phyloP scores from a whole-genome alignment of 2,329 filamentous ascomycete genomes.

The Neonectria neomacrospora region DNA sequence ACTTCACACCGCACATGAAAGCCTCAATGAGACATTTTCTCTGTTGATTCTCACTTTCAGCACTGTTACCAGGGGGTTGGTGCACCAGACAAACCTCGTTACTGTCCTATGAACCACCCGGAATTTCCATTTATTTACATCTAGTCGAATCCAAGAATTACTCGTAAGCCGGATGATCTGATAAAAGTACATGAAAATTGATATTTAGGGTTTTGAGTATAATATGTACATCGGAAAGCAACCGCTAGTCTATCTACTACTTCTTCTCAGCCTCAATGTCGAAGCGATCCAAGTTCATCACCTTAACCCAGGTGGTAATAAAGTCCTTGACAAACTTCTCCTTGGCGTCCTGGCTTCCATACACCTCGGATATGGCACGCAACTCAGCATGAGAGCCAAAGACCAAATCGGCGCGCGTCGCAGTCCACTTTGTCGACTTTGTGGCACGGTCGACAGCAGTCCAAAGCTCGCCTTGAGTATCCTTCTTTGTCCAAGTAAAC shows the following conservation, averaged over 20 bases:
- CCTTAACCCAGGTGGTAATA: conserved; percentile 76
- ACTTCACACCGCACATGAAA: too few species aligned
- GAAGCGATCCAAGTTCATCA: conserved; percentile 78
- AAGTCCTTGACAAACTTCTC: conserved; percentile 79
- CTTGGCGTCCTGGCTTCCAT: conserved; percentile 67
- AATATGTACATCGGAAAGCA: background rate
- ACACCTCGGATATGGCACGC: conserved; percentile 76
- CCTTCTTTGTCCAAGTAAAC: conserved; percentile 67
- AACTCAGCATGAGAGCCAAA: conserved; percentile 81
- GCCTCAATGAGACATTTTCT: too few species aligned
- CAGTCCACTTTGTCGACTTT: conserved; percentile 74
- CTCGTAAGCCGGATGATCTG: background rate
- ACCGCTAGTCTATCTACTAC: background rate
- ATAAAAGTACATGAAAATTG: too few species aligned
- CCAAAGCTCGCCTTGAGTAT: conserved; percentile 65
- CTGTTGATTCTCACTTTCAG: background rate
- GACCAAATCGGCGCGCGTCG: conserved; percentile 74
- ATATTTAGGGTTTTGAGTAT: too few species aligned
- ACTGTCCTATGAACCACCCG: background rate
- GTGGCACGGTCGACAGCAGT: conserved; percentile 73
- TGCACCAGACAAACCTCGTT: background rate
- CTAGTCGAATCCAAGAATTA: background rate
- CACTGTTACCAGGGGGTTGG: background rate
- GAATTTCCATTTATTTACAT: background rate
- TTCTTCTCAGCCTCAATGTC: conserved; percentile 54